Base-by-base conservation (phyloP, 169 alveolate genomes). In the Toxoplasma gondii region DNA sequence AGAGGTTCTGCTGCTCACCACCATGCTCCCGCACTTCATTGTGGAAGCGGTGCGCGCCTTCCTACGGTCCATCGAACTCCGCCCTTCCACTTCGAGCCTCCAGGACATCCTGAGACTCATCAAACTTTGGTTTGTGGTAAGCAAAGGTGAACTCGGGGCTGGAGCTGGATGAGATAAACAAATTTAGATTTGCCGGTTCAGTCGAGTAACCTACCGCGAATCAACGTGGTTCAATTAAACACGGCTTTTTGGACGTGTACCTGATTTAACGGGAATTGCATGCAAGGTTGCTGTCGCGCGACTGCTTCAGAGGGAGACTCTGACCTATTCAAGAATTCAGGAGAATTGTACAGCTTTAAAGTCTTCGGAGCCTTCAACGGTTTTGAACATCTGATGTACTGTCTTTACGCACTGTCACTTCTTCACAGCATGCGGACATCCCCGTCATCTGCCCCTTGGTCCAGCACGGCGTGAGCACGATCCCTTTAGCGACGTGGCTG, bases 81-180 rank as follows among this genome's bases (percentile, higher is more conserved):
- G 95, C 69, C 96, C 94, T 83, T 96, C 96, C 82, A 96, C 96
- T 81, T 96, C 53, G 49, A 36, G 97, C 31, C 92, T 97, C 41
- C 97, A 97, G 96, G 98, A 98, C 94, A 95, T 97, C 45, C 94
- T 98, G 88, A 92, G 99, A 70, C 94, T 98, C 0, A 86, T 98
- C 31, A 97, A 97, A 67, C 93, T 97, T 41, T 97, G 98, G 96
- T 98, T 98, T 93, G 64, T 12, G 91, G 91, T 86, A 43, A 86
- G 91, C 41, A 95, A 96, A 82, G 96, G 95, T n/a, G n/a, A n/a
- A n/a, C n/a, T n/a, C n/a, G n/a, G n/a, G n/a, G n/a, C n/a, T n/a
- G n/a, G n/a, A n/a, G n/a, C n/a, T n/a, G n/a, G n/a, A n/a, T n/a
- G n/a, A n/a, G n/a, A n/a, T n/a, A n/a, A n/a, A n/a, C n/a, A n/a